A percentile compares a stretch with the other conserved stretches of the same genome.
These are phyloP conservation scores for Thalassiosira ordinaria DNA, from an alignment of 352 stramenopile species.

Conservation along the genomic window DNA sequence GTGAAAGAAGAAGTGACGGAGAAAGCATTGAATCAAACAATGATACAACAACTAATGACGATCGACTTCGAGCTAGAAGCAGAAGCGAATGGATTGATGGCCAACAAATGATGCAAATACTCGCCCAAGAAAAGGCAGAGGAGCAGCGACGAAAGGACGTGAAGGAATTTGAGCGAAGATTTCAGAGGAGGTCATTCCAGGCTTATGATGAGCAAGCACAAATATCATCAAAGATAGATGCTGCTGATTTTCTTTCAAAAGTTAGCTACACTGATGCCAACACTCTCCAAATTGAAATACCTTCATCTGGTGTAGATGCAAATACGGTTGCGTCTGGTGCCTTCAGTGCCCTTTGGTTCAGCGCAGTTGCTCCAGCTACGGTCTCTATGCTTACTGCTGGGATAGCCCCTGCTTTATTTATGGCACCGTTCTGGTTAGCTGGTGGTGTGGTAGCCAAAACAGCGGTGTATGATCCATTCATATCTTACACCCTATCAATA, in stretches of 20 bases:
- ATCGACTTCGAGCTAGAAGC: not conserved
- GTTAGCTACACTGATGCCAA: conserved; percentile 50
- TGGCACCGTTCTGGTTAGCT: conserved; percentile 57
- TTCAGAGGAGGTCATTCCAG: not conserved
- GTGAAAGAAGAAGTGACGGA: too few relatives aligned
- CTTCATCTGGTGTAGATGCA: conserved; percentile 21
- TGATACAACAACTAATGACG: not conserved
- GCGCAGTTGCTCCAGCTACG: conserved; percentile 43
- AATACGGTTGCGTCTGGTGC: conserved; percentile 36
- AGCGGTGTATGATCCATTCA: conserved; percentile 50
- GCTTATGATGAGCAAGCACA: not conserved
- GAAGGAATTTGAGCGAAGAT: not conserved
- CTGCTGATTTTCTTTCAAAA: conserved; percentile 3
- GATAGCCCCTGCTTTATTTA: conserved; percentile 31
- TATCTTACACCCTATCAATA: conserved; percentile 36
- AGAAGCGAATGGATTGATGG: conserved; percentile 32
- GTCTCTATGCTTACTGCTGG: conserved; percentile 35
- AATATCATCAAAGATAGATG: not conserved
- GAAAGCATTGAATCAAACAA: too few relatives aligned
- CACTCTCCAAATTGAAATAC: conserved; percentile 48
- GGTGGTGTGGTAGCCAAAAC: conserved; percentile 52
- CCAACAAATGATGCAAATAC: conserved; percentile 29
- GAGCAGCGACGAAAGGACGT: not conserved
- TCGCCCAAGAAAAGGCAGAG: conserved; percentile 21
- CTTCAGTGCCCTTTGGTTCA: conserved; percentile 55